phyloP scores from a whole-genome alignment of 1,284 basidiomycete genomes.

The Sanghuangporus baumii region DNA sequence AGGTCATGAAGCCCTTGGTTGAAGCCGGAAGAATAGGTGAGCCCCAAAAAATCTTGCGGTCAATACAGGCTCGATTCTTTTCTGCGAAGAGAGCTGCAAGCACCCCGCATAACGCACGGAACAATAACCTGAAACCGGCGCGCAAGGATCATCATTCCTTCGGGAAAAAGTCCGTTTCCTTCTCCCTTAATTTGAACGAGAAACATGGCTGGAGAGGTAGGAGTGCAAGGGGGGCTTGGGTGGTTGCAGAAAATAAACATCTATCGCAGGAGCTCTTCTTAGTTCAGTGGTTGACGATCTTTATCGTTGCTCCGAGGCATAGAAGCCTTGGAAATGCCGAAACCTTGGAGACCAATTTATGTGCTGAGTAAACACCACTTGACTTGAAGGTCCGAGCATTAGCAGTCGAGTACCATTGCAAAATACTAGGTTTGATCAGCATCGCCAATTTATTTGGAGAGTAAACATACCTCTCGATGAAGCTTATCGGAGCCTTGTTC shows the following conservation, averaged over 20 bases:
- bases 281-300: background rate
- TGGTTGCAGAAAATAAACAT: background rate
- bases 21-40: too few relatives aligned
- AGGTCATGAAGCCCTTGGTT: too few relatives aligned
- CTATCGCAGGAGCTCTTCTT: background rate
- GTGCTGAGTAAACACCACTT: background rate
- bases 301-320: background rate
- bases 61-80: background rate
- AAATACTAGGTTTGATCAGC: background rate
- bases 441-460: background rate
- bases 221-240: background rate
- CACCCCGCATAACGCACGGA: background rate
- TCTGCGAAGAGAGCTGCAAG: background rate
- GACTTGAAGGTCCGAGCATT: background rate
- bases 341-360: background rate
- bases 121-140: background rate
- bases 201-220: background rate
- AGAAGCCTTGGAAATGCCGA: background rate
- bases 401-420: background rate
- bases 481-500: background rate
- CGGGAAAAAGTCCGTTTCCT: background rate
- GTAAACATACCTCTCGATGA: background rate
- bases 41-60: background rate
- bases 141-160: background rate
- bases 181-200: background rate